These are phyloP conservation scores for Tetrahymena elliotti DNA, from an alignment of 73 alveolate genomes.

Conservation along the genomic window DNA sequence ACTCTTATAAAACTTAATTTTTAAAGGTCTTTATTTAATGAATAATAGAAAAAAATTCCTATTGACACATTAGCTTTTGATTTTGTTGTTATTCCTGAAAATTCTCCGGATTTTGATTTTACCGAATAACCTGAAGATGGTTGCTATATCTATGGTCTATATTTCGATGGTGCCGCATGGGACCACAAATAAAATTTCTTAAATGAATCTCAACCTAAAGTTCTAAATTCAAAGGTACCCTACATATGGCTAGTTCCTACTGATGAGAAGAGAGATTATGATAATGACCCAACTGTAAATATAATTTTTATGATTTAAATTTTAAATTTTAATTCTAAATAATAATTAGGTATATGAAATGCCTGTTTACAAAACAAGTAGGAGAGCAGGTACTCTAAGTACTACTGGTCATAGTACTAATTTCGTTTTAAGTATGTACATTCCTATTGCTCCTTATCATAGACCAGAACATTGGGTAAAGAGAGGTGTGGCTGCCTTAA, in stretches of 20 bases:
- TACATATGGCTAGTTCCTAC: neutral
- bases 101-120: slow-evolving; percentile 49
- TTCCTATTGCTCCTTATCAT: slow-evolving; percentile 80
- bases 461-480: slow-evolving; percentile 91
- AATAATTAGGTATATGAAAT: slow-evolving; percentile 66
- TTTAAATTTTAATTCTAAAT: too few relatives aligned
- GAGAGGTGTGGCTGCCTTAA: slow-evolving; percentile 99
- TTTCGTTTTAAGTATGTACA: slow-evolving; percentile 85
- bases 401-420: slow-evolving; percentile 98
- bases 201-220: neutral
- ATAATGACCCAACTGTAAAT: neutral
- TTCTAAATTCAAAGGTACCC: neutral
- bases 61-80: slow-evolving; percentile 86
- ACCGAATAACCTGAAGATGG: slow-evolving; percentile 91
- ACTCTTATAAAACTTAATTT: neutral
- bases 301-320: too few relatives aligned
- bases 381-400: slow-evolving; percentile 90
- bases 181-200: slow-evolving; percentile 57
- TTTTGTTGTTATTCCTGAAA: slow-evolving; percentile 64
- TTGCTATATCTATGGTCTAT: slow-evolving; percentile 93
- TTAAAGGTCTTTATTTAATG: neutral
- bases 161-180: slow-evolving; percentile 99
- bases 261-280: neutral
- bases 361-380: slow-evolving; percentile 93
- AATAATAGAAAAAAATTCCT: slow-evolving; percentile 61